These are phyloP conservation scores for Orbilia blumenaviensis DNA, from an alignment of 2,329 filamentous ascomycete genomes.

Conservation along the genomic window DNA sequence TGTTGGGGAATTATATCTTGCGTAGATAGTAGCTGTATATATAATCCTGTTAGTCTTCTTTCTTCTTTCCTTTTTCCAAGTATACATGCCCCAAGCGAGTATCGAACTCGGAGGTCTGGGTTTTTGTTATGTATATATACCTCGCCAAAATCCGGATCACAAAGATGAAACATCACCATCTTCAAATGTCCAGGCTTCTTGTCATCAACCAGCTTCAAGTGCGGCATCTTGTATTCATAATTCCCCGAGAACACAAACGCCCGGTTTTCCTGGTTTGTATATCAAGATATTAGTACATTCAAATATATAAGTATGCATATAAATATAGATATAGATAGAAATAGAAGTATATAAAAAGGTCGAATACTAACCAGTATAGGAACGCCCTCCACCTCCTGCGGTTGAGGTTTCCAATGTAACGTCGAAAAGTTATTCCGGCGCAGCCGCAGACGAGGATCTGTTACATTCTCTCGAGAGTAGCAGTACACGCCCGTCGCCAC, in stretches of 20 bases:
- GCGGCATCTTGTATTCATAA: slow-evolving; percentile 16
- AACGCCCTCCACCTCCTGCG: slow-evolving; percentile 15
- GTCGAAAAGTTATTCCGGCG: slow-evolving; percentile 60
- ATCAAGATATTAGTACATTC: not conserved
- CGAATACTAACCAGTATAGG: not conserved
- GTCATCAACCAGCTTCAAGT: slow-evolving; percentile 36
- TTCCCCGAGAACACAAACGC: slow-evolving; percentile 36
- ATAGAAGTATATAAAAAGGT: not conserved
- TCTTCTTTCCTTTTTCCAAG: too few relatives aligned
- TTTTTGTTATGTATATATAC: not conserved
- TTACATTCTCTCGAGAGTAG: slow-evolving; percentile 70
- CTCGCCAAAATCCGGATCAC: slow-evolving; percentile 56
- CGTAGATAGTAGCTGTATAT: slow-evolving; percentile 6
- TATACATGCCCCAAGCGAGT: too few relatives aligned
- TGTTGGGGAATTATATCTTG: slow-evolving; percentile 22
- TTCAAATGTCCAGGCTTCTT: slow-evolving; percentile 43
- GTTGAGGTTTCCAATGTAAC: not conserved
- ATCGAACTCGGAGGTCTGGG: not conserved
- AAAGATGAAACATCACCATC: slow-evolving; percentile 44
- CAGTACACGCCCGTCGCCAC: slow-evolving; percentile 72
- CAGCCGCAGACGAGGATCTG: slow-evolving; percentile 66
- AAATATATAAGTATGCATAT: too few relatives aligned
- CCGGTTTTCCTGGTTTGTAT: slow-evolving; percentile 24
- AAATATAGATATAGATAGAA: too few relatives aligned
- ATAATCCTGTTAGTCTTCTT: too few relatives aligned